These are phyloP conservation scores for Pluteus cervinus DNA, from an alignment of 768 basidiomycete species.

Conservation along the genomic window DNA sequence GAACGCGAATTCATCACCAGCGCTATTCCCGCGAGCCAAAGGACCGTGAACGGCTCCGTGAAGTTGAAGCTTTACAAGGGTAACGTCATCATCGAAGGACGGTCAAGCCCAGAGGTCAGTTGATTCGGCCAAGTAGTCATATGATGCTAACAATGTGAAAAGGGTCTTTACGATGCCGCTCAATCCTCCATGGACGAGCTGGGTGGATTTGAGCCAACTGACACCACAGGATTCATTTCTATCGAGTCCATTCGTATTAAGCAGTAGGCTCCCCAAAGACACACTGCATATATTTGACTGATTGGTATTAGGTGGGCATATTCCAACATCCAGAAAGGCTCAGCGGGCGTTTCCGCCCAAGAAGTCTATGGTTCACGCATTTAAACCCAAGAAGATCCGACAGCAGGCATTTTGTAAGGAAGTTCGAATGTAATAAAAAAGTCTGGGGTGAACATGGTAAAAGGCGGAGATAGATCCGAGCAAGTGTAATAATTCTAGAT, in stretches of 20 bases:
- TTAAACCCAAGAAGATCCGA: too few species aligned
- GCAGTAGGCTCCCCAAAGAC: slow-evolving; percentile 52
- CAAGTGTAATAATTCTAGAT: too few species aligned
- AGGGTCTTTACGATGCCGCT: slow-evolving; percentile 93
- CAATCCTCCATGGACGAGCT: slow-evolving; percentile 99
- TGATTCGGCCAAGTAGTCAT: not conserved
- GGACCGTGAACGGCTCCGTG: slow-evolving; percentile 93
- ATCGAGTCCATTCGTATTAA: slow-evolving; percentile 98
- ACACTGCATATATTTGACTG: slow-evolving; percentile 4
- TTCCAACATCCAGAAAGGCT: slow-evolving; percentile 80
- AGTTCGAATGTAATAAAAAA: too few species aligned
- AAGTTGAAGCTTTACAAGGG: slow-evolving; percentile 93
- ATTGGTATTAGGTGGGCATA: slow-evolving; percentile 66
- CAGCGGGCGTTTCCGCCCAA: slow-evolving; percentile 67
- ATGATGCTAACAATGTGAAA: not conserved
- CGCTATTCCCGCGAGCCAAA: slow-evolving; percentile 89
- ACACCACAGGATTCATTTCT: slow-evolving; percentile 93
- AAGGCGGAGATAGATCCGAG: too few species aligned
- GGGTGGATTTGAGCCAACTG: slow-evolving; percentile 95
- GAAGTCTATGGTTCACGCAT: slow-evolving; percentile 74
- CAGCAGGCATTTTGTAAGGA: too few species aligned
- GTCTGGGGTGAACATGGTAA: too few species aligned
- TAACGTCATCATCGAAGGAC: slow-evolving; percentile 90
- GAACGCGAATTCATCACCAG: slow-evolving; percentile 93
- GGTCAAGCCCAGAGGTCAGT: slow-evolving; percentile 77